Conservation (phyloP, 345 rosid genomes). For the Carallia pectinifolia region DNA sequence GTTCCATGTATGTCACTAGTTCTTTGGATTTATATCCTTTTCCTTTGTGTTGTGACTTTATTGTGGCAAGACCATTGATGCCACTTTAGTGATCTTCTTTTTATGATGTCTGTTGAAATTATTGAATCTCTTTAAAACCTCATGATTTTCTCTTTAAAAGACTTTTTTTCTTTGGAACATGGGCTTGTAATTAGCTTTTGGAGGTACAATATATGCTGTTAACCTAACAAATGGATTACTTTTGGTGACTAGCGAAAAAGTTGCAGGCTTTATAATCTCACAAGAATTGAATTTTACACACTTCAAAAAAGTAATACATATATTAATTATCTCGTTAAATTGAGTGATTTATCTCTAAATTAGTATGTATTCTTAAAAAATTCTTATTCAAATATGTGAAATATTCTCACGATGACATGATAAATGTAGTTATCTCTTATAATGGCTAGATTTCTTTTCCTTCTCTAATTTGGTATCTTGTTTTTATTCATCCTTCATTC, state of each 20-base stretch:
- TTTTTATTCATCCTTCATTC: too few species aligned
- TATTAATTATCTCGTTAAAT: too few species aligned
- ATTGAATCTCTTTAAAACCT: slow-evolving; percentile 24
- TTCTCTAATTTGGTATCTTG: too few species aligned
- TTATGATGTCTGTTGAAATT: slow-evolving; percentile 44
- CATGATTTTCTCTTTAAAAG: slow-evolving; percentile 19
- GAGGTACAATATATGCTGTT: slow-evolving; percentile 20
- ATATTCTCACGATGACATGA: too few species aligned
- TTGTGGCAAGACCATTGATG: slow-evolving; percentile 35
- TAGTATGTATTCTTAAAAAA: too few species aligned
- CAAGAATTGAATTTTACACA: not conserved
- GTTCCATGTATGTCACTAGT: slow-evolving; percentile 24
- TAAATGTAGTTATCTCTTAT: too few species aligned
- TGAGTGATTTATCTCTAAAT: too few species aligned
- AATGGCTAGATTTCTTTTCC: too few species aligned
- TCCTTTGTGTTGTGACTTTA: slow-evolving; percentile 28
- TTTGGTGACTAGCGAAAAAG: slow-evolving; percentile 25
- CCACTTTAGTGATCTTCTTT: slow-evolving; percentile 55
- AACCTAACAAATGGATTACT: slow-evolving; percentile 19
- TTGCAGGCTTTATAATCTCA: slow-evolving; percentile 18
- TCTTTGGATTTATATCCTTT: slow-evolving; percentile 19
- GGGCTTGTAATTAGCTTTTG: slow-evolving; percentile 30
- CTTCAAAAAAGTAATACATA: too few species aligned
- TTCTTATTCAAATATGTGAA: too few species aligned
- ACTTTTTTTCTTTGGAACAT: slow-evolving; percentile 28